Conservation (phyloP, 805 yeast species). For the Kluyveromyces nonfermentans region DNA sequence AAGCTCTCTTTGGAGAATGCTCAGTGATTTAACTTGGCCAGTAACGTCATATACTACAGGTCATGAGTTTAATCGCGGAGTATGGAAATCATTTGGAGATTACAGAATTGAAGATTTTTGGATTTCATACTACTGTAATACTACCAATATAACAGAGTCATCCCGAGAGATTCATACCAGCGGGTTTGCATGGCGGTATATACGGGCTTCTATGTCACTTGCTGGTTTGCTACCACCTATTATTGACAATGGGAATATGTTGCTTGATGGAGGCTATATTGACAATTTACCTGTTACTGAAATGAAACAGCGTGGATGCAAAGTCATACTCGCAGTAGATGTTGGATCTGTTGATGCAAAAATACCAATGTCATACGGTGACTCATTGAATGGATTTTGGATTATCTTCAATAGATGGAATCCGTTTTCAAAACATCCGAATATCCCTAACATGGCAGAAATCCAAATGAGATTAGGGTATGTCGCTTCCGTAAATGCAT, state of each 20-base stretch:
- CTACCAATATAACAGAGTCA: constrained; percentile 91
- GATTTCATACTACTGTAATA: constrained; percentile 80
- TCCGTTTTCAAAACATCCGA: constrained; percentile 79
- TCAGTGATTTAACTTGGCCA: constrained; percentile 84
- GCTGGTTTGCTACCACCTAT: constrained; percentile 86
- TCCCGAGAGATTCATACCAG: constrained; percentile 88
- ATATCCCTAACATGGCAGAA: constrained; percentile 90
- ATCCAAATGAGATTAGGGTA: constrained; percentile 88
- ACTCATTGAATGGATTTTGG: constrained; percentile 88
- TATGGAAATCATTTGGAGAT: constrained; percentile 95
- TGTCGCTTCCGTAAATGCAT: constrained; percentile 89
- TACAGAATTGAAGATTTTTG: constrained; percentile 92
- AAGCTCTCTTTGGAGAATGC: constrained; percentile 76
- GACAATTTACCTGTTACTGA: constrained; percentile 89
- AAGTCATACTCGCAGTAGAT: constrained; percentile 81
- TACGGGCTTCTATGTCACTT: constrained; percentile 91
- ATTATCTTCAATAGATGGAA: constrained; percentile 79
- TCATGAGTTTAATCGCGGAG: constrained; percentile 91
- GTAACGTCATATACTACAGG: constrained; percentile 94
- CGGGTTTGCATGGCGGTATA: constrained; percentile 93
- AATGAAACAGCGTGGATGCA: constrained; percentile 85
- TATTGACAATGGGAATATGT: constrained; percentile 83
- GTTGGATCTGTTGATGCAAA: constrained; percentile 93
- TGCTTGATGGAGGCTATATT: constrained; percentile 92
- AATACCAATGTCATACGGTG: constrained; percentile 85